Evolutionary conservation across 306 rosid species (phyloP).

Genomic region (Betula pendula): DNA sequence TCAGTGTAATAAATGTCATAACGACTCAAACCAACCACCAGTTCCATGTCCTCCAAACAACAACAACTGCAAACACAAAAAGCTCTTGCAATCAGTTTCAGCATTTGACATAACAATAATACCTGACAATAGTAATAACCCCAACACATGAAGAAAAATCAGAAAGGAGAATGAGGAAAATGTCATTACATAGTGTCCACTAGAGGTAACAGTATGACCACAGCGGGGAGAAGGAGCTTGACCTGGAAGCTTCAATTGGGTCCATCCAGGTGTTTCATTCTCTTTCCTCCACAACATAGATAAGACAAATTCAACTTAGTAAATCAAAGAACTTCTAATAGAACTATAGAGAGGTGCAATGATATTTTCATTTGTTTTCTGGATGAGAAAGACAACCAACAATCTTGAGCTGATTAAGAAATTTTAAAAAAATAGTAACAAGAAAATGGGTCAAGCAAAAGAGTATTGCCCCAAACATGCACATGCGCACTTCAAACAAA

Average conservation of each 20-base stretch:
- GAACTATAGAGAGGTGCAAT: background rate
- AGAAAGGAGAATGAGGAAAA: slow-evolving; percentile 20
- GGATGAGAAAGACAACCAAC: background rate
- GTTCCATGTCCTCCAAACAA: slow-evolving; percentile 99
- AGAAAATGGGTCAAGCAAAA: background rate
- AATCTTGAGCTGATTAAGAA: background rate
- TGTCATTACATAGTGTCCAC: slow-evolving; percentile 79
- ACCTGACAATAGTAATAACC: background rate
- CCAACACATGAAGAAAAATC: slow-evolving; percentile 4
- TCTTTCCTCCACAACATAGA: slow-evolving; percentile 83
- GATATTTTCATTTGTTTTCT: background rate
- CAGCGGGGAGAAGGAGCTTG: slow-evolving; percentile 95
- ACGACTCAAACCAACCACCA: slow-evolving; percentile 99
- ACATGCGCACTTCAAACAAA: background rate
- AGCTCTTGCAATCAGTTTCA: background rate
- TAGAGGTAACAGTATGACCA: slow-evolving; percentile 84
- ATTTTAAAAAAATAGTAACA: background rate
- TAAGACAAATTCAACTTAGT: slow-evolving; percentile 24
- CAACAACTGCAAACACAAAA: slow-evolving; percentile 58
- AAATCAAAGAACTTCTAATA: background rate
- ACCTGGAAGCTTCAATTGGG: slow-evolving; percentile 97
- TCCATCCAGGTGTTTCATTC: slow-evolving; percentile 94
- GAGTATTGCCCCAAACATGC: background rate
- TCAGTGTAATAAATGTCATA: slow-evolving; percentile 91
- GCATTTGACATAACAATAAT: slow-evolving; percentile 18